A percentile compares a stretch with the other conserved stretches of the same genome.
Evolutionary conservation across 495 filamentous ascomycete genomes (phyloP).

Genomic region (Neurospora cerealis): DNA sequence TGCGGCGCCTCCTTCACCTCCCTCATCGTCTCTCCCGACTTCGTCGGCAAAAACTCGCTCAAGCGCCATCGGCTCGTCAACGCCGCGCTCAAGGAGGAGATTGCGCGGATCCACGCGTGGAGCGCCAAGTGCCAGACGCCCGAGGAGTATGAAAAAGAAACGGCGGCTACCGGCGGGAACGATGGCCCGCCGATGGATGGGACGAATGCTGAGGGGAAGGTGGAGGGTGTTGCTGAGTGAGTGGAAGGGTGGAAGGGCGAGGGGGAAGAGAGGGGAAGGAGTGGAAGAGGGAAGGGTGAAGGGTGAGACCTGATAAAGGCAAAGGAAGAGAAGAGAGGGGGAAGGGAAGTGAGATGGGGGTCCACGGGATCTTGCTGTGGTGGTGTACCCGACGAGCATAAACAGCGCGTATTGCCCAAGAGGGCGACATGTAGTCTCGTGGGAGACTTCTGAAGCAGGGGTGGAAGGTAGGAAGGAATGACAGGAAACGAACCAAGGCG

Average conservation of each 20-base stretch:
- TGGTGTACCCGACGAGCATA: background rate
- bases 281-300: too few relatives aligned
- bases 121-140: slow-evolving; percentile 93
- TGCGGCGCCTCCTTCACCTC: slow-evolving; percentile 94
- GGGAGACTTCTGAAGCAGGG: background rate
- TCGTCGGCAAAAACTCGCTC: slow-evolving; percentile 77
- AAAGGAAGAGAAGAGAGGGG: background rate
- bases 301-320: too few relatives aligned
- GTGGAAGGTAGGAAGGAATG: background rate
- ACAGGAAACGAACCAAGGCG: background rate
- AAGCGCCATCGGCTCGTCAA: slow-evolving; percentile 88
- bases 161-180: slow-evolving; percentile 22
- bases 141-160: slow-evolving; percentile 78
- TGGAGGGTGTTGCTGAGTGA: slow-evolving; percentile 30
- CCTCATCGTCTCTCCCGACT: slow-evolving; percentile 79
- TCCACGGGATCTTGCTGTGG: background rate
- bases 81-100: slow-evolving; percentile 77
- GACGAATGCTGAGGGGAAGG: slow-evolving; percentile 27
- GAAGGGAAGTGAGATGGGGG: background rate
- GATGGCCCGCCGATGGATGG: slow-evolving; percentile 33
- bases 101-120: slow-evolving; percentile 96
- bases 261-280: background rate
- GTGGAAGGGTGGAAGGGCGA: background rate
- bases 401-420: background rate
- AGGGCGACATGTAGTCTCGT: background rate